Evolutionary conservation across 148 eudicot genomes (phyloP).

Genomic region (Selenicereus undatus): DNA sequence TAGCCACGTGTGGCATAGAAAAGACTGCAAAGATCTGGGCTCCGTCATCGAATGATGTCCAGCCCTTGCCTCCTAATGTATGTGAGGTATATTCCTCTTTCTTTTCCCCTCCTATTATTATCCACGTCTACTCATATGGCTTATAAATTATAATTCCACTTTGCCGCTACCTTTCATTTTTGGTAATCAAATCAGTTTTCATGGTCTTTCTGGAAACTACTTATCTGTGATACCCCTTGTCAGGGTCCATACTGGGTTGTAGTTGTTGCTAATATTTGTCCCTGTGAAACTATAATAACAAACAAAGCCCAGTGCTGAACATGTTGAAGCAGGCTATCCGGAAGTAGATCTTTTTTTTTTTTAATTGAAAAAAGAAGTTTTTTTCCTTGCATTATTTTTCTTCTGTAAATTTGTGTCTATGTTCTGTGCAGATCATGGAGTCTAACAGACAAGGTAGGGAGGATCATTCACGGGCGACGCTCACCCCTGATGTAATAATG

Average conservation of each 20-base stretch:
- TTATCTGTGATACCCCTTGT: neutral
- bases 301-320: neutral
- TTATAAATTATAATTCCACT: neutral
- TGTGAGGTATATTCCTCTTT: constrained; percentile 41
- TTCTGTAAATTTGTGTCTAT: neutral
- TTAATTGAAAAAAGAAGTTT: neutral
- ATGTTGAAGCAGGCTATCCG: neutral
- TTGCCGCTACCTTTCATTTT: neutral
- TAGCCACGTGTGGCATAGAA: constrained; percentile 73
- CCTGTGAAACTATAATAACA: neutral
- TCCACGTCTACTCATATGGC: neutral
- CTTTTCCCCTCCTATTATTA: neutral
- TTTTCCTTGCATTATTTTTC: neutral
- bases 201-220: neutral
- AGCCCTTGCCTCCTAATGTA: constrained; percentile 52
- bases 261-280: neutral
- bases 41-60: constrained; percentile 48
- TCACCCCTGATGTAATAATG: constrained; percentile 75
- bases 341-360: neutral
- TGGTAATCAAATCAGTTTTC: neutral
- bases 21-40: constrained; percentile 67
- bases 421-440: constrained; percentile 54
- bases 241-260: neutral
- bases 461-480: constrained; percentile 47
- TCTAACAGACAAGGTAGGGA: constrained; percentile 55